Base-by-base conservation (phyloP, 176 grass and related monocot genomes). In the Saccharum spontaneum region DNA sequence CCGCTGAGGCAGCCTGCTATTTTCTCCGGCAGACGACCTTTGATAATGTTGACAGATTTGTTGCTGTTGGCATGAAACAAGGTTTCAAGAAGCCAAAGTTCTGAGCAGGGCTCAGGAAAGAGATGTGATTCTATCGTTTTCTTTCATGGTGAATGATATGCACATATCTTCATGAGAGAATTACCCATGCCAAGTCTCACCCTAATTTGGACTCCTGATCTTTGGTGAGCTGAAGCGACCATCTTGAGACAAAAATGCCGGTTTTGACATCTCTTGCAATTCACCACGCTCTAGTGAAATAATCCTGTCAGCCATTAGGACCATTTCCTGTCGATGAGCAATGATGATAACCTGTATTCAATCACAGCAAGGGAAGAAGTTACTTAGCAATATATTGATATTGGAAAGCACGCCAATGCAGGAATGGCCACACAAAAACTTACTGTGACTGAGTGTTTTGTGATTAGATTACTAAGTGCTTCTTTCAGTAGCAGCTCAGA, bases 241-340 rank as follows among this genome's bases (percentile, higher is more conserved):
- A n/a, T 82, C 66, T 86, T 46, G 69, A 72, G 82, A 81, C 60
- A 91, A 80, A 73, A 94, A 87, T 82, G 71, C 74, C 1, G 87
- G 83, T 73, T 88, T 92, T 30, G 85, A 63, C 16, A 91, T 82
- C 73, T 88, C 92, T 67, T 2, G 69, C 50, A 92, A 15, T 72
- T 90, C 73, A 49, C 92, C 87, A 24, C 54, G 65, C 26, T 97
- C 94, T 13, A 92, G 78, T 18, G 90, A 69, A 63, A 92, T 24
- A 85, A 97, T 79, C 88, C 90, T 92, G 73, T 97, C 90, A 79
- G 94, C 89, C 82, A 94, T 92, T 73, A 88, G 66, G 16, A 92
- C 73, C 45, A 92, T 97, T 59, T 94, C 94, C 72, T 92, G 74
- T 39, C 89, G 83, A 85, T 97, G 94, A 44, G 88, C 87, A 85